Evolutionary conservation across 2,329 filamentous ascomycete genomes (phyloP), one percentile per base, ranked within the genome.

Genomic region (Penicillium sp.): DNA sequence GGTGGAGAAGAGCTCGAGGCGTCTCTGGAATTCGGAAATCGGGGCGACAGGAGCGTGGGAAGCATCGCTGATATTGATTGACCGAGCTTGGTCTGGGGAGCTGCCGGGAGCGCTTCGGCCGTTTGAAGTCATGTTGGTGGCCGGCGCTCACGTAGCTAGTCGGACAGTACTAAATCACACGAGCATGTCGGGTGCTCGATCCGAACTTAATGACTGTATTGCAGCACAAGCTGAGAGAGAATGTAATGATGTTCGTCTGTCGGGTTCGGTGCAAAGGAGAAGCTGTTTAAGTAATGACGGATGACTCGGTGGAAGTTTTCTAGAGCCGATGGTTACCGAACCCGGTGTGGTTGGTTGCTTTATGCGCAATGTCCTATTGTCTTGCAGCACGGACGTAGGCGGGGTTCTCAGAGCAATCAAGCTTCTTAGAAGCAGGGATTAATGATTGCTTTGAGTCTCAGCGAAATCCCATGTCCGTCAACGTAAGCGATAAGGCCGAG

Each of bases 41-140:
- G 57, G 51, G 27, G 63, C 61, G 39, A 67, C 65, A 45, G 65
- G 58, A 47, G 67, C 46, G 58, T 70, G 63, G 40, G 67, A 29
- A 45, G 46, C 57, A 46, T 55, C 57, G 43, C 67, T 59, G 51
- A 58, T 40, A 49, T 60, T 50, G 51, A 62, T 62, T 53, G 56
- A 58, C 51, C 66, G 65, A 38, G 48, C 16, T 57, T 68, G 67
- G 55, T 68, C 64, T 50, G 63, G 55, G 47, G 69, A 66, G 60
- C 64, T 59, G 58, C 62, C 65, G 60, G 68, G 59, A 64, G 67
- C 61, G 67, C 70, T 70, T 67, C 68, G 72, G 62, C 70, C 69
- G 68, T 76, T 72, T 68, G 76, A 69, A 69, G 73, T 72, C 78
- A 79, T 79, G 61, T 67, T 74, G 66, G 64, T 67, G 60, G 63